phyloP scores from a whole-genome alignment of 1,284 basidiomycete species.

The Rhodotorula sp. region DNA sequence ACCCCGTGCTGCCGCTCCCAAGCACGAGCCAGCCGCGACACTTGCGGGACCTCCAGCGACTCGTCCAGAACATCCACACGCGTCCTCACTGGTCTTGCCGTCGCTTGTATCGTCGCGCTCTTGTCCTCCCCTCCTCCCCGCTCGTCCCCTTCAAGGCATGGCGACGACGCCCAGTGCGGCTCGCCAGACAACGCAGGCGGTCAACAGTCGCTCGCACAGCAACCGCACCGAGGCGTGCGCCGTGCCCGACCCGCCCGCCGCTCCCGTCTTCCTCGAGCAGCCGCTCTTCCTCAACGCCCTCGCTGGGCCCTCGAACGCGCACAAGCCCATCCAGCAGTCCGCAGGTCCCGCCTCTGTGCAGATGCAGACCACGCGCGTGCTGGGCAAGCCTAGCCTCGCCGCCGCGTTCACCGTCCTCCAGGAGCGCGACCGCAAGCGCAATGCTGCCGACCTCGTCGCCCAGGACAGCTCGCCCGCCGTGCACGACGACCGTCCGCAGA shows the following conservation, averaged over 20 bases:
- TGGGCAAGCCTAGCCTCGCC: background rate
- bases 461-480: conserved; percentile 12
- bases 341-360: background rate
- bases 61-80: background rate
- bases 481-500: background rate
- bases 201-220: conserved; percentile 27
- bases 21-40: too few relatives aligned
- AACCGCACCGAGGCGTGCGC: conserved; percentile 11
- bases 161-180: conserved; percentile 10
- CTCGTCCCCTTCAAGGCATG: background rate
- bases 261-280: conserved; percentile 24
- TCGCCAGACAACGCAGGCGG: conserved; percentile 7
- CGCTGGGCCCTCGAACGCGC: conserved; percentile 1
- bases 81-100: background rate
- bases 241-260: conserved; percentile 8
- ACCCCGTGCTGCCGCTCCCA: background rate
- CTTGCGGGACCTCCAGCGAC: background rate
- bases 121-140: background rate
- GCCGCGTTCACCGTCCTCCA: background rate
- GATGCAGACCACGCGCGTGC: background rate
- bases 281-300: conserved; percentile 20
- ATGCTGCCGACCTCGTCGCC: background rate
- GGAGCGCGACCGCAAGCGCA: conserved; percentile 7
- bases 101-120: background rate
- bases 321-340: background rate